Percentiles rank a stretch among this genome's conserved stretches.
Conservation (phyloP, 2,329 filamentous ascomycete genomes). For the Penicillium olsonii region DNA sequence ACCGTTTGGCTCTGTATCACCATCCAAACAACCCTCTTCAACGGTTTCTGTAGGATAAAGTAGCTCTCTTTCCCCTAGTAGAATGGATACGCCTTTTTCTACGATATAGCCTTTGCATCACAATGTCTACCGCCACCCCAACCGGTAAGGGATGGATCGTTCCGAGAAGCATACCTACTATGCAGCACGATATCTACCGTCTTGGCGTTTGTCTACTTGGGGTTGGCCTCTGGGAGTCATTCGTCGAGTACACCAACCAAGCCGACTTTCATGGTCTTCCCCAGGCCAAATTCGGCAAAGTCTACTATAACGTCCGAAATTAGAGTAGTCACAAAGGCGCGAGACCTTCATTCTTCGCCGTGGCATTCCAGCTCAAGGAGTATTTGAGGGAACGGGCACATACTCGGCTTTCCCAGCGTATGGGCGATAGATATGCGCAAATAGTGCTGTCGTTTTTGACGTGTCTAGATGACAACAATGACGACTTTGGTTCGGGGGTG, state of each 20-base stretch:
- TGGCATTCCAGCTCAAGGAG: not conserved
- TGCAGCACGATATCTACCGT: slow-evolving; percentile 13
- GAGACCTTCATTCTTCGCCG: not conserved
- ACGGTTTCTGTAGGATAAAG: no score
- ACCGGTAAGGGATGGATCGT: not conserved
- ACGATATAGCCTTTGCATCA: no score
- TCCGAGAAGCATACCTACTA: slow-evolving; percentile 4
- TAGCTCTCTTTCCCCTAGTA: no score
- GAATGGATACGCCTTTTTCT: no score
- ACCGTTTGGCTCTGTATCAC: no score
- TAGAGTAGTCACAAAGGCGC: not conserved
- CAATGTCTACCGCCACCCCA: slow-evolving; percentile 8
- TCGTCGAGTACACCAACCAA: slow-evolving; percentile 2
- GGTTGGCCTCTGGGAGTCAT: slow-evolving; percentile 9
- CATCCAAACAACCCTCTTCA: no score
- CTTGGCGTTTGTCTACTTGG: slow-evolving; percentile 9
- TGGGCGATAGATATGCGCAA: not conserved
- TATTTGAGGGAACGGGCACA: not conserved
- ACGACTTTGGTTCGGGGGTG: not conserved
- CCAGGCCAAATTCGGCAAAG: not conserved
- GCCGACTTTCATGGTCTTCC: not conserved
- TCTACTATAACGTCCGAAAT: not conserved
- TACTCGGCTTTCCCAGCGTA: not conserved
- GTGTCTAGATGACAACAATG: not conserved
- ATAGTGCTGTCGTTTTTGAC: not conserved